Conservation (phyloP, 2,329 filamentous ascomycete genomes). For the Lecanosticta acicola region DNA sequence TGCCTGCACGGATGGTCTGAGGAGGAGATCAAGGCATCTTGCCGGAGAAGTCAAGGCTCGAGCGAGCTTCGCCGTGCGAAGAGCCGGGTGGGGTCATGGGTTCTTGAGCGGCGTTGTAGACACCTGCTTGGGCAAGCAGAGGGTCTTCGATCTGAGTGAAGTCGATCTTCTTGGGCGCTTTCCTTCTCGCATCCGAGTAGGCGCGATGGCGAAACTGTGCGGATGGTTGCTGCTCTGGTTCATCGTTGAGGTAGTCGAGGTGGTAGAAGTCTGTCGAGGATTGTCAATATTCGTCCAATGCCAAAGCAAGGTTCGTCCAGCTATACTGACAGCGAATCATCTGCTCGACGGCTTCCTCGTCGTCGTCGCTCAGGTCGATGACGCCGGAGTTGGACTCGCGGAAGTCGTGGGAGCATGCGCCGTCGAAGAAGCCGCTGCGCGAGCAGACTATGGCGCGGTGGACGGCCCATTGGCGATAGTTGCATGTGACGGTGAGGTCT, state of each 20-base stretch:
- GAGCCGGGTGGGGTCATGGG: conserved; percentile 21
- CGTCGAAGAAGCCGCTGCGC: conserved; percentile 42
- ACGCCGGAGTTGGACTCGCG: conserved; percentile 31
- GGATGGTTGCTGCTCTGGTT: conserved; percentile 22
- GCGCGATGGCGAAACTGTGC: conserved; percentile 32
- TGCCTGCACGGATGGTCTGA: conserved; percentile 11
- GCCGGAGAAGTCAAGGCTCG: conserved; percentile 15
- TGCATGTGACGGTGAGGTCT: conserved; percentile 45
- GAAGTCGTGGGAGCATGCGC: conserved; percentile 34
- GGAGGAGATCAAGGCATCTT: conserved; percentile 22
- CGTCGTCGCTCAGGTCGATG: conserved; percentile 36
- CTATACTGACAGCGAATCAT: conserved; percentile 35
- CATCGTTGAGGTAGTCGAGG: conserved; percentile 33
- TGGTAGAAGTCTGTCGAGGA: conserved; percentile 33
- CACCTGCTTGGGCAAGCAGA: conserved; percentile 32
- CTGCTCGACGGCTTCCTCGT: conserved; percentile 36
- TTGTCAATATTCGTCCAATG: neutral
- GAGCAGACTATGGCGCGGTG: conserved; percentile 47
- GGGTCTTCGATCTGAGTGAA: conserved; percentile 33
- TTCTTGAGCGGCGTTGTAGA: conserved; percentile 18
- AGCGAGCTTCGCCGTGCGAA: conserved; percentile 8
- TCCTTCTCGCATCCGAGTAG: conserved; percentile 23
- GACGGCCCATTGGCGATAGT: conserved; percentile 42
- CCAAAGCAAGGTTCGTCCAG: conserved; percentile 1
- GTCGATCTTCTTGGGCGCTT: conserved; percentile 30